These are phyloP conservation scores for Pseudozyma flocculosa DNA, from an alignment of 1,284 basidiomycete genomes.

Conservation along the genomic window DNA sequence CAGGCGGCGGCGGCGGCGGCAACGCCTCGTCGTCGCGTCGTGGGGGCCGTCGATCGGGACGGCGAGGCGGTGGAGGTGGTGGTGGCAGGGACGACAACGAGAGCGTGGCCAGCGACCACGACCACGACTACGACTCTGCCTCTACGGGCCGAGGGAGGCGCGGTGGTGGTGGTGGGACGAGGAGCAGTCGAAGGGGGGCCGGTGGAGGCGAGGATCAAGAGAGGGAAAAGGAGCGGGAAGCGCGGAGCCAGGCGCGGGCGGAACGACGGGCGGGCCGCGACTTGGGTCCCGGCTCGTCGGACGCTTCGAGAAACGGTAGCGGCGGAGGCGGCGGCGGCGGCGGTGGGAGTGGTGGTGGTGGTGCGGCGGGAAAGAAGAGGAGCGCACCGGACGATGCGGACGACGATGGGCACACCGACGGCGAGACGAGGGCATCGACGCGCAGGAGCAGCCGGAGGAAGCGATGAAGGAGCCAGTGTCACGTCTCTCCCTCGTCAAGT, in stretches of 20 bases:
- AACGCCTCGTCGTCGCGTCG: no score
- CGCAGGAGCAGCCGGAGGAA: neutral
- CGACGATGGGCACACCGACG: constrained; percentile 1
- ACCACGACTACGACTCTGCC: neutral
- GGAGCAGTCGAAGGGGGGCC: neutral
- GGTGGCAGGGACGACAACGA: no score
- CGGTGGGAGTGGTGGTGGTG: no score
- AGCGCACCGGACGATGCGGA: constrained; percentile 26
- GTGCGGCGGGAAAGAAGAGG: constrained; percentile 14
- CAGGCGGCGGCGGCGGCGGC: no score
- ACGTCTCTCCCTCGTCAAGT: constrained; percentile 1
- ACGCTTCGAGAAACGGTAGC: constrained; percentile 10
- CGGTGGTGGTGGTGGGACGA: neutral
- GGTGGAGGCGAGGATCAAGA: neutral
- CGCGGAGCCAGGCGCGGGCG: constrained; percentile 19
- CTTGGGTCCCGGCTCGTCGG: neutral
- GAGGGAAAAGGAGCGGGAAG: constrained; percentile 7
- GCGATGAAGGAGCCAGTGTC: neutral
- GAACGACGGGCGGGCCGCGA: constrained; percentile 29
- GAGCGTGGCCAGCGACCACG: no score
- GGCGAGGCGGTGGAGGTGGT: no score
- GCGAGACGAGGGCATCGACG: neutral
- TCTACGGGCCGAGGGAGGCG: neutral
- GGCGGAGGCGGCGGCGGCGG: constrained; percentile 6
- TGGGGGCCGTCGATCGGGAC: no score